A percentile compares a stretch with the other conserved stretches of the same genome.
These are phyloP conservation scores for Rhododendron griersonianum DNA, from an alignment of 148 eudicot species.

Conservation along the genomic window DNA sequence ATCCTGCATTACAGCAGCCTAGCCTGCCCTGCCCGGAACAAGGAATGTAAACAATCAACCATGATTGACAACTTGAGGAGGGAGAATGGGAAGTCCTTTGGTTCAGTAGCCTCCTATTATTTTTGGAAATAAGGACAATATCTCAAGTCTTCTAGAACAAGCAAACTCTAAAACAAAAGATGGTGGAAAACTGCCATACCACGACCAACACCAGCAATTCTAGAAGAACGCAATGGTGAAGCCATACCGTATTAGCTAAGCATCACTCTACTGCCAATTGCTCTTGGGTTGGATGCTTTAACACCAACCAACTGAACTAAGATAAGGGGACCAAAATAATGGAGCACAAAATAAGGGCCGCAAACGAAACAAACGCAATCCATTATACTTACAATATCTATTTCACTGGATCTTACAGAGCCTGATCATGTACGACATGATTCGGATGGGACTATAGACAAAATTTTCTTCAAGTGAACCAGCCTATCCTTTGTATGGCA, in stretches of 20 bases:
- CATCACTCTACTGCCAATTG: background rate
- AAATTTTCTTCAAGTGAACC: background rate
- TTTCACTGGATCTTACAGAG: background rate
- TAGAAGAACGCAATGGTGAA: background rate
- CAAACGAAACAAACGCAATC: background rate
- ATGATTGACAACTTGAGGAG: background rate
- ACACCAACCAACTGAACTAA: background rate
- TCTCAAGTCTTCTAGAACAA: background rate
- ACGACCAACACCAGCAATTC: background rate
- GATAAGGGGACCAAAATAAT: background rate
- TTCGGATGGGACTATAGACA: background rate
- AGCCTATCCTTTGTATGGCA: background rate
- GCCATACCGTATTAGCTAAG: background rate
- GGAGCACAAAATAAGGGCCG: background rate
- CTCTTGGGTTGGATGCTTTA: background rate
- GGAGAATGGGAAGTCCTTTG: background rate
- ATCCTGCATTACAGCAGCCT: background rate
- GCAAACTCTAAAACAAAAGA: background rate
- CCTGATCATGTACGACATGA: background rate
- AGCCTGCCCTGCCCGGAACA: background rate
- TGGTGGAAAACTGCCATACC: background rate
- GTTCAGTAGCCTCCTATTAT: background rate
- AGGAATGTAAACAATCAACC: background rate
- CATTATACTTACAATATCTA: background rate
- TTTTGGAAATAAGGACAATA: background rate